A percentile compares a stretch with the other conserved stretches of the same genome.
Evolutionary conservation across 1,284 basidiomycete species (phyloP).

Genomic region (Leccinum huronense): DNA sequence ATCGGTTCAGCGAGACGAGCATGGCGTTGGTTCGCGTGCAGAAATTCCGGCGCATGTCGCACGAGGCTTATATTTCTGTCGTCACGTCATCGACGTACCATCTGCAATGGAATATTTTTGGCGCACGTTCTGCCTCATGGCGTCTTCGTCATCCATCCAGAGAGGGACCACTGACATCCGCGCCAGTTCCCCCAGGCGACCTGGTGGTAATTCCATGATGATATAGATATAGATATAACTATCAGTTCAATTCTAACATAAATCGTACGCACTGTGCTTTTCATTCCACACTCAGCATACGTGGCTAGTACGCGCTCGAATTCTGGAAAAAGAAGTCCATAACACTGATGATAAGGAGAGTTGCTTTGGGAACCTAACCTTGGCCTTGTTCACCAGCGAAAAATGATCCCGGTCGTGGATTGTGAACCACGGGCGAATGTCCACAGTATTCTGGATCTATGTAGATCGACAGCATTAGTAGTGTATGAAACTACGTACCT

Average conservation of each 20-base stretch:
- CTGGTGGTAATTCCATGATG: conserved; percentile 5
- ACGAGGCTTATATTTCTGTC: conserved; percentile 60
- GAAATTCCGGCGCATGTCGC: conserved; percentile 81
- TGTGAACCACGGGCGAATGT: conserved; percentile 92
- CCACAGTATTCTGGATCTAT: conserved; percentile 80
- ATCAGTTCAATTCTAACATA: background rate
- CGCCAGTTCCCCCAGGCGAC: conserved; percentile 9
- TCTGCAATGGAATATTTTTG: background rate
- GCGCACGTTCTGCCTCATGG: conserved; percentile 57
- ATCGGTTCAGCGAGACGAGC: conserved; percentile 88
- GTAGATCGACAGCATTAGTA: background rate
- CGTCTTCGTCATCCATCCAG: conserved; percentile 52
- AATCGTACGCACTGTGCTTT: conserved; percentile 40
- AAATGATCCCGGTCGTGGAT: conserved; percentile 90
- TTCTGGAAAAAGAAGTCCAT: conserved; percentile 95
- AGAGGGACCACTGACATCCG: conserved; percentile 47
- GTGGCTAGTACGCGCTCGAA: conserved; percentile 90
- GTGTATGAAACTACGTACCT: background rate
- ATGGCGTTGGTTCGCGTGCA: conserved; percentile 84
- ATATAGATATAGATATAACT: background rate
- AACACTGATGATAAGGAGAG: conserved; percentile 77
- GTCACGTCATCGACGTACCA: background rate
- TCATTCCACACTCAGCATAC: conserved; percentile 70
- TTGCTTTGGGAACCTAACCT: conserved; percentile 67
- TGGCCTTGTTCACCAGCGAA: conserved; percentile 71